Evolutionary conservation across 78 protist genomes (phyloP), one percentile per base, ranked within the genome.

Genomic region (Dictyostelium intermedium): DNA sequence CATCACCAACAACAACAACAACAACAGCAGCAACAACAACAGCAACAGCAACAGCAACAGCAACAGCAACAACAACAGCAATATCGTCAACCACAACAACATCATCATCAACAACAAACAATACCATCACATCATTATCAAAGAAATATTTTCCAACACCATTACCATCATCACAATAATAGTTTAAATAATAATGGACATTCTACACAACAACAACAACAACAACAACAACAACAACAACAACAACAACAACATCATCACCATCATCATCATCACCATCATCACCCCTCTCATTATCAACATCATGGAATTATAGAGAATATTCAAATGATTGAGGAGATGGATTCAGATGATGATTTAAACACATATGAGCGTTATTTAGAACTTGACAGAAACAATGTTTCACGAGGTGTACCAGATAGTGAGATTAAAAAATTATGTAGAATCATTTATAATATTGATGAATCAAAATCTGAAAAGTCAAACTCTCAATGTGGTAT

Each of bases 341-440:
- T 18, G 27, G 66, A 56, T 5, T 5, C 78, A 5, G 92, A 86
- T 37, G 73, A 8, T 73, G 53, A 76, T 60, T 3, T 25, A 5
- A 66, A 66, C 20, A 18, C 82, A 5, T 89, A 89, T 50, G 94
- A 89, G 80, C 25, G 8, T 13, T 39, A 63, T n/a, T 80, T 66
- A 9, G 82, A 89, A 16, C 37, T 89, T 23, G 86, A 82, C 18
- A 60, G 77, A 43, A 73, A 89, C 25, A 80, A 89, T 47, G 94
- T 89, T 3, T 82, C 94, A 25, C 82, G 82, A 32, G 94, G 94
- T 32, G 83, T 89, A 18, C 85, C 93, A 47, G 78, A 83, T 8
- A 66, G 35, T 56, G 87, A 80, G 23, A 10, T 89, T n/a, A 53
- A 39, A 6, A 89, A 89, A 89, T 16, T 89, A 30, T 45, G 23